Evolutionary conservation across 129 eudicot species (phyloP), one percentile per base, ranked within the genome.

Genomic region (Cynara cardunculus): DNA sequence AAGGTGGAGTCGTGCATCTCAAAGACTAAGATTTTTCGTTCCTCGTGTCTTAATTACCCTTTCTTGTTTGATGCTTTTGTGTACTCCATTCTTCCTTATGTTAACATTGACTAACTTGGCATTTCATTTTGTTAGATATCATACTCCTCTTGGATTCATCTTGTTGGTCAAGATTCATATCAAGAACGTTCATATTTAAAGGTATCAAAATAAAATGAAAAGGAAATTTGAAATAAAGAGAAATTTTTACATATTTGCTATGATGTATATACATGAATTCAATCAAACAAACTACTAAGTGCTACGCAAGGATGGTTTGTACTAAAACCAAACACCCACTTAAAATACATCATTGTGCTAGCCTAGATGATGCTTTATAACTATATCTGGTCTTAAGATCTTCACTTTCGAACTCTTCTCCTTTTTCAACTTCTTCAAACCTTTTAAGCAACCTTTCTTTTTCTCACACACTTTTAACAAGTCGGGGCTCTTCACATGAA

Each of bases 321-420:
- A 56, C 8, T 56, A 1, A n/a, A 56, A n/a, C 65, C 65, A 24
- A 56, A 18, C 65, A 18, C 65, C 24, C 65, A 56, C 24, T 9
- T 56, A 18, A 53, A 41, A 56, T 56, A 16, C 65, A n/a, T 56
- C 65, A 56, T 56, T 24, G 65, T 56, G 65, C 64, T 53, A 41
- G 53, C 14, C 53, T 41, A 56, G 84, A 71, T 9, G 61, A 56
- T 30, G 72, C 78, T 21, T 72, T 78, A 41, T 41, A 41, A 41
- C 53, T 41, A 41, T 41, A 41, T 41, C 18, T 41, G 53, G 18
- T 41, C 53, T 41, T 12, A 41, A 41, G 53, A 11, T 41, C 53
- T 41, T 41, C 53, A 41, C 53, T 41, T 41, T 41, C 53, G 12
- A 41, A 41, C 53, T 12, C 53, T 41, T 41, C 53, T 4, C 35